A percentile compares a stretch with the other conserved stretches of the same genome.
These are phyloP conservation scores for Magnaporthiopsis poae DNA, from an alignment of 2,329 filamentous ascomycete species.

Conservation along the genomic window DNA sequence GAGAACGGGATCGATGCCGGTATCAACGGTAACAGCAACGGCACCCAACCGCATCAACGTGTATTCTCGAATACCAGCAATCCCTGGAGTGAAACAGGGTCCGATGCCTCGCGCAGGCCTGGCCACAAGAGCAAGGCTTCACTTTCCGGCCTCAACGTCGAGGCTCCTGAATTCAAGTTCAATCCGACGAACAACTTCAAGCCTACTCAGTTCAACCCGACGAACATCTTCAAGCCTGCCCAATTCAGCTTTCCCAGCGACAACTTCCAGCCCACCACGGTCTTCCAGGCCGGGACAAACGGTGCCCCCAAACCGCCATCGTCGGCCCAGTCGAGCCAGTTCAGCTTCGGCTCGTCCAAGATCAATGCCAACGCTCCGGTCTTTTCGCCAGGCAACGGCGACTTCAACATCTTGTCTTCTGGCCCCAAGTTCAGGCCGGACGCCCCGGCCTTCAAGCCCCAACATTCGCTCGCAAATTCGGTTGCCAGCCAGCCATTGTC, in stretches of 20 bases:
- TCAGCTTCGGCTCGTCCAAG: conserved; percentile 34
- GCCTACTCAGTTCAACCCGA: conserved; percentile 39
- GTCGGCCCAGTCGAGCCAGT: conserved; percentile 29
- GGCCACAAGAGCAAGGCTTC: conserved; percentile 62
- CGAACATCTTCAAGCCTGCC: conserved; percentile 39
- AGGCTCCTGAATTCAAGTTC: conserved; percentile 82
- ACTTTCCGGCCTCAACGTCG: conserved; percentile 73
- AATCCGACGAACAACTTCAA: conserved; percentile 45
- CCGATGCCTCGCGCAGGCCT: conserved; percentile 30
- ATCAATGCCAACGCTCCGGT: conserved; percentile 62
- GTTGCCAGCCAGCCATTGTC: conserved; percentile 36
- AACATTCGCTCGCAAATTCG: conserved; percentile 35
- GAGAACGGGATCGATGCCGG: background rate
- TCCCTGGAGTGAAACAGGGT: conserved; percentile 48
- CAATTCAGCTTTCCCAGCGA: conserved; percentile 40
- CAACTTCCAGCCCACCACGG: conserved; percentile 34
- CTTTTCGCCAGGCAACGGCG: conserved; percentile 58
- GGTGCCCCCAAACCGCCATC: conserved; percentile 22
- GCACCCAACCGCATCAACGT: conserved; percentile 37
- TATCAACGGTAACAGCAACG: background rate
- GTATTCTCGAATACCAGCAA: conserved; percentile 50
- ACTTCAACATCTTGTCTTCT: conserved; percentile 59
- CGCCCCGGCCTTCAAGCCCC: conserved; percentile 66
- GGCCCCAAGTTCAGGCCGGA: conserved; percentile 64
- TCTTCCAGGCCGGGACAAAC: conserved; percentile 30